Base-by-base conservation (phyloP, 345 rosid genomes). In the Bruguiera sexangula region DNA sequence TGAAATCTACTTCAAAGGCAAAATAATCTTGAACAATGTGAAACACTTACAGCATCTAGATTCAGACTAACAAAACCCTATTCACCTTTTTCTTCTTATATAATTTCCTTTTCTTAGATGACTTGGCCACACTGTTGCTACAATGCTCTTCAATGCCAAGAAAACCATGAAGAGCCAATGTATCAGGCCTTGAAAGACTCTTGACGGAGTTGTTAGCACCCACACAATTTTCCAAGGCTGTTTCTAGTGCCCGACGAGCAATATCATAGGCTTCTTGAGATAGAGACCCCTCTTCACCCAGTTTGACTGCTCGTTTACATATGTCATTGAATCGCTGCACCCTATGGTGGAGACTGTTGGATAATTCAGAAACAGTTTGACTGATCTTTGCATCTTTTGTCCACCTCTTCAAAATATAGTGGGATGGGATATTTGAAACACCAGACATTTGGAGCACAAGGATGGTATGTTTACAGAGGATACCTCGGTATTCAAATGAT, bases 61-160 rank as follows among this genome's bases (percentile, higher is more conserved):
- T 26, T 51, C 60, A 69, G 62, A 77, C 51, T 5, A 54, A 51
- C 39, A 75, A 75, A 39, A 31, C 43, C 54, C 53, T 53, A 71
- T 22, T 39, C 61, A 88, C 93, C 92, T 89, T 87, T 74, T 86
- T 82, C 74, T 77, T 87, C 78, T 84, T 84, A 51, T 63, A 67
- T 19, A 31, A 22, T 76, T 82, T 87, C 87, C 72, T 85, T 62
- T 71, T 87, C 78, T 76, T 83, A n/a, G 76, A 73, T 46, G 79
- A 65, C 65, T 69, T 81, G 22, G 70, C 63, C 70, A 75, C 18
- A 31, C 43, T 36, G 69, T 75, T 72, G 67, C 79, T 20, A n/a
- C 39, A 36, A 69, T 31, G 60, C 63, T 73, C 80, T 67, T 46
- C 84, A 59, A 67, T 63, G 67, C 63, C 68, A 51, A 60, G 26